phyloP scores from a whole-genome alignment of 2,329 filamentous ascomycete genomes.

The Neopestalotiopsis sp. region DNA sequence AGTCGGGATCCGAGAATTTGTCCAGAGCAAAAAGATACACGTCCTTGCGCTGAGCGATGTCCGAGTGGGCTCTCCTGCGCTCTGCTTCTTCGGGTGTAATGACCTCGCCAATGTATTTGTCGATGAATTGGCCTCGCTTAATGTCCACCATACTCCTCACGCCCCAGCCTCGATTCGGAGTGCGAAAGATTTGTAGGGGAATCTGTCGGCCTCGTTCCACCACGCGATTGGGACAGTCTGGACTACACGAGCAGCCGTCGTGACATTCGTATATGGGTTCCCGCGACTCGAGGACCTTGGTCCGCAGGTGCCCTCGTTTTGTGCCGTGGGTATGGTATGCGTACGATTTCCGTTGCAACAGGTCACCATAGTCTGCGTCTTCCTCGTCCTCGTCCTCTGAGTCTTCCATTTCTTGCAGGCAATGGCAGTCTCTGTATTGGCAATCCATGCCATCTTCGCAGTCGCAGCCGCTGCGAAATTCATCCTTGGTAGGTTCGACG shows the following conservation, averaged over 20 bases:
- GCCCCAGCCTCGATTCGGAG: conserved; percentile 76
- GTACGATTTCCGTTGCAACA: conserved; percentile 49
- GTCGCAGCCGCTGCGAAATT: conserved; percentile 72
- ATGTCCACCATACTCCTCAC: conserved; percentile 70
- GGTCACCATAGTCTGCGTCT: conserved; percentile 53
- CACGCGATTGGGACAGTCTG: conserved; percentile 73
- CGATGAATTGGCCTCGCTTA: conserved; percentile 77
- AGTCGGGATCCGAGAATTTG: conserved; percentile 71
- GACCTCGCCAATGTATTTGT: conserved; percentile 77
- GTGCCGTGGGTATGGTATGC: conserved; percentile 67
- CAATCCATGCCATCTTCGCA: conserved; percentile 69
- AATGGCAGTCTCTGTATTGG: conserved; percentile 71
- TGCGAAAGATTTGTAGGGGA: conserved; percentile 79
- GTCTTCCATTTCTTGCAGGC: conserved; percentile 59
- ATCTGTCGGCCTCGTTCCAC: conserved; percentile 77
- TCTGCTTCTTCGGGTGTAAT: conserved; percentile 70
- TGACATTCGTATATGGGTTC: conserved; percentile 84
- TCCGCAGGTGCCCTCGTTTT: conserved; percentile 58
- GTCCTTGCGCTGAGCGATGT: conserved; percentile 68
- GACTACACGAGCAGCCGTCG: conserved; percentile 68
- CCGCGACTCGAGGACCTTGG: conserved; percentile 57
- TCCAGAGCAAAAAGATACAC: conserved; percentile 83
- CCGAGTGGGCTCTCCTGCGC: conserved; percentile 62
- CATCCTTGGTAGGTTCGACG: conserved; percentile 63
- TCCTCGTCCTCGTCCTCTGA: conserved; percentile 51